Evolutionary conservation across 1,284 basidiomycete species (phyloP), one percentile per base, ranked within the genome.

Genomic region (Athelia sp.): DNA sequence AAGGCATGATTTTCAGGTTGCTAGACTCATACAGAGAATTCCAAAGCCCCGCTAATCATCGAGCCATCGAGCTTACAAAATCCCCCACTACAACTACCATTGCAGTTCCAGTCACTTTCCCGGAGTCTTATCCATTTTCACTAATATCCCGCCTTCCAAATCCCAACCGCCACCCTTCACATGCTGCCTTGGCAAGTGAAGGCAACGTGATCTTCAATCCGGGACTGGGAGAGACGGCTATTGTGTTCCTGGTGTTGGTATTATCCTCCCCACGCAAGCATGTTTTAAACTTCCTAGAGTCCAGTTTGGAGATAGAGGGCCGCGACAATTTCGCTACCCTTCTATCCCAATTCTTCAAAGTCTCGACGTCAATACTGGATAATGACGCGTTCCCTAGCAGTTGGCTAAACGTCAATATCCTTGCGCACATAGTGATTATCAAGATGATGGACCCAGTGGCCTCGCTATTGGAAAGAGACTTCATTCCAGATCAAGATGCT

Each of bases 361-460:
- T 94, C 21, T 83, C 85, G 2, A 78, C 76, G 2, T 95, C 93
- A 6, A 89, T 98, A 48, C 71, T 98, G 52, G 78, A 84, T 54
- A 90, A 92, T 59, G 87, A 95, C 43, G 90, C 94, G 0, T 98
- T 93, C 75, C 93, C 95, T 0, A 80, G 76, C 54, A 86, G 84
- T 43, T 98, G 96, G 96, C 75, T 98, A 54, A 98, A 96, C 54
- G 81, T 96, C 58, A 93, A 91, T 56, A 85, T 97, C 48, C 75
- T 98, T 53, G 85, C 89, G 0, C 94, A 97, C 67, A 90, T 89
- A 55, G 87, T 93, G 32, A 69, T 95, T 56, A 80, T 95, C 62
- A 93, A 93, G 68, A 83, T 96, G 71, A 84, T 92, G 73, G 89
- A 93, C 47, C 84, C 91, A 8, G 76, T 95, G 17, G 78, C 90